These are phyloP conservation scores for Coemansia sp. DNA, from an alignment of 192 early-diverging fungal genomes.

Conservation along the genomic window DNA sequence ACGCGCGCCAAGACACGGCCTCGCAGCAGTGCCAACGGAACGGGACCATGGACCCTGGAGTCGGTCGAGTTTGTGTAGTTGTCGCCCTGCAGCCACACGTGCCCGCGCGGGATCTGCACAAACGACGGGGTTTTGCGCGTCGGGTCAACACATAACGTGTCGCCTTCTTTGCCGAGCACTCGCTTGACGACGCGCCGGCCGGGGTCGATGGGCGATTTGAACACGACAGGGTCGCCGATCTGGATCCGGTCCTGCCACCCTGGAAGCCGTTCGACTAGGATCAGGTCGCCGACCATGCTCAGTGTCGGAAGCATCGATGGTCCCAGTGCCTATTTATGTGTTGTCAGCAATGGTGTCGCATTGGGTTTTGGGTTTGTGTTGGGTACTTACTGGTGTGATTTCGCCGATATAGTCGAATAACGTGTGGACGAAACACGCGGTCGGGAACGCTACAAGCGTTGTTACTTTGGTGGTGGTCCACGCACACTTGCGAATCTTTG, in stretches of 20 bases:
- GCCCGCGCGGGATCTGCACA: conserved; percentile 79
- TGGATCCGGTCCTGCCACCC: conserved; percentile 45
- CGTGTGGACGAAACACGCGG: conserved; percentile 67
- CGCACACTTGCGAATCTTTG: neutral
- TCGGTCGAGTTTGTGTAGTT: conserved; percentile 89
- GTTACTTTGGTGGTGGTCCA: conserved; percentile 6
- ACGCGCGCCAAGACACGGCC: conserved; percentile 75
- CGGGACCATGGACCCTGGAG: conserved; percentile 84
- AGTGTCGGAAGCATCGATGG: conserved; percentile 93
- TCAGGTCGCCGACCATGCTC: conserved; percentile 77
- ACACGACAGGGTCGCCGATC: conserved; percentile 80
- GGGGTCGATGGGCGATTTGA: conserved; percentile 68
- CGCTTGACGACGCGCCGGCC: conserved; percentile 74
- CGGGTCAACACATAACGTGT: conserved; percentile 78
- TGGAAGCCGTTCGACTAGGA: conserved; percentile 70
- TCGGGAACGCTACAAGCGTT: conserved; percentile 53
- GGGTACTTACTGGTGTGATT: conserved; percentile 66
- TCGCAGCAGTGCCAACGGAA: conserved; percentile 74
- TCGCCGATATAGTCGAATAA: conserved; percentile 74
- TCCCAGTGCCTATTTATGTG: conserved; percentile 55
- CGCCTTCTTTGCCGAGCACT: conserved; percentile 79
- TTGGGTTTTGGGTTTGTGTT: neutral
- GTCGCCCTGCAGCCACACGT: conserved; percentile 92
- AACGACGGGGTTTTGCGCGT: conserved; percentile 58
- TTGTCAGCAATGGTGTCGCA: neutral